Base-by-base conservation (phyloP, 2,329 filamentous ascomycete genomes). In the Gaeumannomyces tritici region DNA sequence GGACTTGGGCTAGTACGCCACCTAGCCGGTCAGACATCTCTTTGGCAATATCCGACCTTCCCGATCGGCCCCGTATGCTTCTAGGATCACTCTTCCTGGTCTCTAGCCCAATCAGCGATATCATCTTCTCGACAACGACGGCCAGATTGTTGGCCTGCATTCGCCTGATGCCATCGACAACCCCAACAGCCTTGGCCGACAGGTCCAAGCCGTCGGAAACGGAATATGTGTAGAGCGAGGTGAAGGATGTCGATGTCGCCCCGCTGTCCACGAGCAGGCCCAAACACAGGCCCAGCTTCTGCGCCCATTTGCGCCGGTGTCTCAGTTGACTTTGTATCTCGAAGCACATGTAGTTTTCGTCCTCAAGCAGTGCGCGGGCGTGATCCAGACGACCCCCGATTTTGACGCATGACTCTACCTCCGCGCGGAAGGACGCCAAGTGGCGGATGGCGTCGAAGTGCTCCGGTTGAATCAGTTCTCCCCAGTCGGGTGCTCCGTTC, bases 401-500 rank as follows among this genome's bases (percentile, higher is more conserved):
- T 21, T 73, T 74, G 24, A 86, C 68, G 4, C 76, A 70, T 4
- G 67, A 68, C 67, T 88, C 83, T 9, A 86, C 75, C 35, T 76
- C 71, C n/a, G 70, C 73, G 61, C 79, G 83, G 68, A 93, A 93
- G 2, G 90, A 93, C 2, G 83, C 79, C 24, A 91, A 74, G 63
- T 83, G 88, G 47, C 90, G 83, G 9, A 90, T 73, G 13, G 88
- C 86, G 66, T 90, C 84, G 9, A 89, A 72, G 66, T 90, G 87
- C 64, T 88, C 83, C 1, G 75, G 68, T 60, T 88, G 80, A 1
- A 90, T 66, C 1, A 77, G 62, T 18, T 70, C 65, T 21, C 69
- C 63, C 8, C 72, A 66, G 57, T 69, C 65, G n/a, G 71, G 69
- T 27, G 68, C 66, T 2, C n/a, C 59, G 12, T 33, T n/a, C 63